Evolutionary conservation across 139 green algal species (phyloP).

Genomic region (Monoraphidium neglectum): DNA sequence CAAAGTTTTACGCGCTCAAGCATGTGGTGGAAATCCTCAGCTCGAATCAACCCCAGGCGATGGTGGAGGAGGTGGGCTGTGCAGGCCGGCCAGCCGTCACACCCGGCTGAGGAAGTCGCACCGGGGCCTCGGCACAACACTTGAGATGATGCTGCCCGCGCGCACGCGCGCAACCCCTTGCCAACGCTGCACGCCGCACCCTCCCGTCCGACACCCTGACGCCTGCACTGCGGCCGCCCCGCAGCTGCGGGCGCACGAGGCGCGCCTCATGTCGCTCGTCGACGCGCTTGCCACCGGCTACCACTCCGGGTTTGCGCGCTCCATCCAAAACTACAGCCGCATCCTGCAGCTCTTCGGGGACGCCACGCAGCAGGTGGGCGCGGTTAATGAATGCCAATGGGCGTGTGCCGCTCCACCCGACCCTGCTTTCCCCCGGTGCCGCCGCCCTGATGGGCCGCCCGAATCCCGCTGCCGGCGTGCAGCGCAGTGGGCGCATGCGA

Average conservation of each 20-base stretch:
- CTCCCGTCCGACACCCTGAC: background rate
- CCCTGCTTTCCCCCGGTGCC: background rate
- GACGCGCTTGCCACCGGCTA: conserved; percentile 72
- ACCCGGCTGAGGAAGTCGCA: no score
- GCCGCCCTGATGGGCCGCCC: background rate
- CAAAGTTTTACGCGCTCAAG: conserved; percentile 72
- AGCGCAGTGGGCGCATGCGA: no score
- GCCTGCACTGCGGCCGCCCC: background rate
- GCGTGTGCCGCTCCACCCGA: no score
- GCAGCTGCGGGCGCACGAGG: conserved; percentile 65
- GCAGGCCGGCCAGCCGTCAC: background rate
- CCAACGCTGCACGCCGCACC: conserved; percentile 2
- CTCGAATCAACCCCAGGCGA: conserved; percentile 51
- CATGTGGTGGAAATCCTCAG: conserved; percentile 80
- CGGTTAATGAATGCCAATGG: background rate
- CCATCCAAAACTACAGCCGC: conserved; percentile 86
- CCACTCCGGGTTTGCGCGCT: conserved; percentile 82
- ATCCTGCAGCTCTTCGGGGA: conserved; percentile 84
- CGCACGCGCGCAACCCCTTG: background rate
- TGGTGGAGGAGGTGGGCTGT: conserved; percentile 55
- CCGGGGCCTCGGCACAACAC: background rate
- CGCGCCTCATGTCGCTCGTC: conserved; percentile 58
- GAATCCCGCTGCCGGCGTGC: background rate
- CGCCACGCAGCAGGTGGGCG: conserved; percentile 64
- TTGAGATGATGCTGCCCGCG: background rate